Conservation (phyloP, 768 basidiomycete species). For the Pholiota microspora region DNA sequence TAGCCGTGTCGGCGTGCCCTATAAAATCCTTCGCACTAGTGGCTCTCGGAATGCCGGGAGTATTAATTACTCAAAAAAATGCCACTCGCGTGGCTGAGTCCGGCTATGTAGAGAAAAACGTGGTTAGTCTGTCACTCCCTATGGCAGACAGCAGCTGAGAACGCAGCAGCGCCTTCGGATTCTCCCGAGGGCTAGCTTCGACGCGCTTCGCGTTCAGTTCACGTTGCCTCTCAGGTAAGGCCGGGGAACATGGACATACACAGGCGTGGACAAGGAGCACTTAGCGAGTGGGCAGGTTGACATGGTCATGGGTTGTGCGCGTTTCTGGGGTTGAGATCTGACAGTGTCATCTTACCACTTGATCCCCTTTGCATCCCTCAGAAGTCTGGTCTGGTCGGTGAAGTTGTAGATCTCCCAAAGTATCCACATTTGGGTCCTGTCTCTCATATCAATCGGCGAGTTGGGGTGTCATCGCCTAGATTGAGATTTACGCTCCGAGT, state of each 20-base stretch:
- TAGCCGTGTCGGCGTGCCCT: not conserved
- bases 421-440: not conserved
- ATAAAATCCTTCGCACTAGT: not conserved
- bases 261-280: not conserved
- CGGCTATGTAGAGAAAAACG: slow-evolving; percentile 4
- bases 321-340: not conserved
- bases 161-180: not conserved
- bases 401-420: not conserved
- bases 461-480: not conserved
- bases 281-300: not conserved
- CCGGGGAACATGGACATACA: not conserved
- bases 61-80: slow-evolving; percentile 1
- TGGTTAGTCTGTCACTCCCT: slow-evolving; percentile 3
- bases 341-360: not conserved
- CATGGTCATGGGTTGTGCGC: not conserved
- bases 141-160: not conserved
- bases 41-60: not conserved
- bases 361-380: not conserved
- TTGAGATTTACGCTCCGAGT: not conserved
- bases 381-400: not conserved
- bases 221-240: not conserved
- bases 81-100: slow-evolving; percentile 3
- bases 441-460: not conserved
- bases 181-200: slow-evolving; percentile 1
- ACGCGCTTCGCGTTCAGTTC: not conserved